Evolutionary conservation across 2,329 filamentous ascomycete species (phyloP).

Genomic region (Phyllosticta citriasiana): DNA sequence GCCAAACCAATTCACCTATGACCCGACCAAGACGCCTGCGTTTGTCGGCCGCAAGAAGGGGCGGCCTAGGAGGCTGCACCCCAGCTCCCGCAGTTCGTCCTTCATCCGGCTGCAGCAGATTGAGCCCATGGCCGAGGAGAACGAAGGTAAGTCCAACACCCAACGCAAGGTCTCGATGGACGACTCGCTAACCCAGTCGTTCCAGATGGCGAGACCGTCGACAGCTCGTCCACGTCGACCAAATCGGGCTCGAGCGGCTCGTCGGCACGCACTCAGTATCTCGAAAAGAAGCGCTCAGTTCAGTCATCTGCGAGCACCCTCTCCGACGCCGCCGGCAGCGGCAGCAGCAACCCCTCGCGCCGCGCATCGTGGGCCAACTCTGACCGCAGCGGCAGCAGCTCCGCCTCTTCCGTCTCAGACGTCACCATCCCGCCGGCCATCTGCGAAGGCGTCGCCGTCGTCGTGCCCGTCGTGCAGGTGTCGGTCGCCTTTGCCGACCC

Average conservation of each 20-base stretch:
- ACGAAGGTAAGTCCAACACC: neutral
- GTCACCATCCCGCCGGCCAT: neutral
- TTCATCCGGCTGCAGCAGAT: slow-evolving; percentile 5
- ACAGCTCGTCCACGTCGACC: slow-evolving; percentile 5
- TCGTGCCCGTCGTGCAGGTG: neutral
- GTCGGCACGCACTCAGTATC: slow-evolving; percentile 1
- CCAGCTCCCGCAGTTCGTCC: neutral
- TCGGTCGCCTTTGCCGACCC: neutral
- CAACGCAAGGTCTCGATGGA: neutral
- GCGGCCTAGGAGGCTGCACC: neutral
- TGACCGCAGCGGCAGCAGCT: slow-evolving; percentile 1
- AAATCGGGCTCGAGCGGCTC: slow-evolving; percentile 1
- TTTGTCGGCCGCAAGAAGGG: slow-evolving; percentile 1
- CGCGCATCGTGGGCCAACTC: slow-evolving; percentile 3
- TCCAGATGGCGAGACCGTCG: neutral
- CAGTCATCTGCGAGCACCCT: neutral
- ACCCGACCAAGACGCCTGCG: slow-evolving; percentile 4
- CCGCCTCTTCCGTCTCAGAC: neutral
- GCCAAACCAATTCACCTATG: slow-evolving; percentile 2
- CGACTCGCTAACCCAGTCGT: neutral
- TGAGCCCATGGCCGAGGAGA: slow-evolving; percentile 5
- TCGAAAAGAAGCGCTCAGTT: neutral
- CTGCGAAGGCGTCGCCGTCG: neutral
- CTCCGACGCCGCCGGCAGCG: neutral
- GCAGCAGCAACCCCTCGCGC: neutral